These are phyloP conservation scores for Gracilariopsis chorda DNA, from an alignment of 23 red algal species.

Conservation along the genomic window DNA sequence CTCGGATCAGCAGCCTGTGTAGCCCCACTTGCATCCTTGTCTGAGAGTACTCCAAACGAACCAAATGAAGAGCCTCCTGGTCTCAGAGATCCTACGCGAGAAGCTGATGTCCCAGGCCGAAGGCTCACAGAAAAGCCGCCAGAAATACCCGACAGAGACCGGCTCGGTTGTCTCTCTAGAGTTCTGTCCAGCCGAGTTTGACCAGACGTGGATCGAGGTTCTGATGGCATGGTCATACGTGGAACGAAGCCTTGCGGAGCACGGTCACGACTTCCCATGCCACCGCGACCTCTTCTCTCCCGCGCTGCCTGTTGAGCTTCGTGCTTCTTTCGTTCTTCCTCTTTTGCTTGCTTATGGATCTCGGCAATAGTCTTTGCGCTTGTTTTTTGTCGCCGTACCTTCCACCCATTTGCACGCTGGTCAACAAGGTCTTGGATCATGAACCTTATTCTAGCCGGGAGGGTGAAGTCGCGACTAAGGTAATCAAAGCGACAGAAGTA, in stretches of 20 bases:
- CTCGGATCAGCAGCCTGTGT: background rate
- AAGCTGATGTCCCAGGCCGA: background rate
- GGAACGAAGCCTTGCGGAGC: background rate
- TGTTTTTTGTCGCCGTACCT: constrained; percentile 68
- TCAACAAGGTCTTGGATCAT: constrained; percentile 97
- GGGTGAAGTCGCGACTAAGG: constrained; percentile 38
- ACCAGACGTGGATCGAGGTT: background rate
- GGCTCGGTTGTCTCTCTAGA: constrained; percentile 40
- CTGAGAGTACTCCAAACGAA: background rate
- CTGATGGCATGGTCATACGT: constrained; percentile 45
- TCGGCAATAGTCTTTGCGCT: constrained; percentile 92
- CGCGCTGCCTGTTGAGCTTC: constrained; percentile 41
- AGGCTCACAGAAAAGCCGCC: background rate
- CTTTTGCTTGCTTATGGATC: constrained; percentile 79
- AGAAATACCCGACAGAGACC: background rate
- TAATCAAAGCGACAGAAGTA: constrained; percentile 68
- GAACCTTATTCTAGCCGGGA: constrained; percentile 91
- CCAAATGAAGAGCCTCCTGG: constrained; percentile 23
- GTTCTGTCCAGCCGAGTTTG: background rate
- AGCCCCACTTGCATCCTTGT: background rate
- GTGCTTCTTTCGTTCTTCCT: constrained; percentile 75
- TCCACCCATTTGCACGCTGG: constrained; percentile 81
- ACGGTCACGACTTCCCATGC: constrained; percentile 8
- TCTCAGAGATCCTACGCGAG: constrained; percentile 3
- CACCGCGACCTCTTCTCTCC: constrained; percentile 53